phyloP scores from a whole-genome alignment of 2,329 filamentous ascomycete genomes.

The Fusarium graminum region DNA sequence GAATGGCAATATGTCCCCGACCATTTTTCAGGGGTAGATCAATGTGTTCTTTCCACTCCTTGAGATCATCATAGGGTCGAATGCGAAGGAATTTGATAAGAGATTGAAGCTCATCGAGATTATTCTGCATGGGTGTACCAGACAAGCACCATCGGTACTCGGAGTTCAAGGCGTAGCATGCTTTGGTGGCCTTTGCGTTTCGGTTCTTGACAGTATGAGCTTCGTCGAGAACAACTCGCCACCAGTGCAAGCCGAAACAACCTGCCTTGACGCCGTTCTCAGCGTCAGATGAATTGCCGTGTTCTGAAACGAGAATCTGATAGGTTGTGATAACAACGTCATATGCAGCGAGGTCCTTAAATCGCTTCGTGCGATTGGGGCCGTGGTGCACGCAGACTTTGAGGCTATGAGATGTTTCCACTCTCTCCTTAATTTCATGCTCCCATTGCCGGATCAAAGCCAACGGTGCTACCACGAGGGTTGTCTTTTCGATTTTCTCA shows the following conservation, averaged over 20 bases:
- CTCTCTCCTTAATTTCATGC: constrained; percentile 86
- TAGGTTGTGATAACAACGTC: constrained; percentile 98
- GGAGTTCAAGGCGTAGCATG: constrained; percentile 84
- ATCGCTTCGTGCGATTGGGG: constrained; percentile 82
- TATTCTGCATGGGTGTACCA: constrained; percentile 98
- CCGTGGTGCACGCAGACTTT: constrained; percentile 94
- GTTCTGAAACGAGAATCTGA: constrained; percentile 93
- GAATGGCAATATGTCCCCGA: constrained; percentile 88
- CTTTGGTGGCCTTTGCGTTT: constrained; percentile 94
- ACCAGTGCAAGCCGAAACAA: constrained; percentile 94
- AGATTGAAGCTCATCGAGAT: constrained; percentile 94
- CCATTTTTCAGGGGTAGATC: constrained; percentile 90
- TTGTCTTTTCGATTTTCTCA: constrained; percentile 78
- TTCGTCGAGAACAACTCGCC: constrained; percentile 94
- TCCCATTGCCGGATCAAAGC: constrained; percentile 99
- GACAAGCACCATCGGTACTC: constrained; percentile 97
- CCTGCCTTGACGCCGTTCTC: constrained; percentile 77
- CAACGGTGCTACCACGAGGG: constrained; percentile 91
- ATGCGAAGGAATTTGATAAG: constrained; percentile 93
- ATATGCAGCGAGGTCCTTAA: constrained; percentile 81
- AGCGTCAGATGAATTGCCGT: constrained; percentile 75
- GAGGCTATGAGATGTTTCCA: constrained; percentile 76
- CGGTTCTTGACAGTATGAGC: constrained; percentile 99
- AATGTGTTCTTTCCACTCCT: constrained; percentile 92
- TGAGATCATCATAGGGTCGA: constrained; percentile 87